Evolutionary conservation across 192 early-diverging fungal genomes (phyloP), one percentile per base, ranked within the genome.

Genomic region (Coemansia sp.): DNA sequence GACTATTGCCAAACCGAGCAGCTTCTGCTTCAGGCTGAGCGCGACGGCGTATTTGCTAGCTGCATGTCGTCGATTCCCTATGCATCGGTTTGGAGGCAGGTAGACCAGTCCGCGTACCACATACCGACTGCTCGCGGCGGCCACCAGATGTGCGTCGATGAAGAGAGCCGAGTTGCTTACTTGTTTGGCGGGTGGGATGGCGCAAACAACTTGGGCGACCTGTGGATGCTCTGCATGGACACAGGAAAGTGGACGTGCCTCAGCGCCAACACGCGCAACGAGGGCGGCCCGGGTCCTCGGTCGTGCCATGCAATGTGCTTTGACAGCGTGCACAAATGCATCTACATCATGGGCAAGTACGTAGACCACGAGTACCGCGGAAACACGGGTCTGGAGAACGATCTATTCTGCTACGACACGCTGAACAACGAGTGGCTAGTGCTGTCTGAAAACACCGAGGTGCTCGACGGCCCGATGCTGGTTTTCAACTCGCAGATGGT

Each of bases 181-280:
- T 73, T 99, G 34, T 90, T 94, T 73, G 97, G 95, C 18, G 97
- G 97, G 6, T 99, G 95, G 95, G 89, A 95, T 84, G 97, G 97
- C 6, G 74, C 84, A 12, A 83, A 85, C 28, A 93, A 96, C 64
- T 75, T 98, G 52, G 82, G 88, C 8, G 97, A 99, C 74, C 90
- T 99, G 66, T 99, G 97, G 97, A 79, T 73, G 42, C 92, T 85
- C 59, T 79, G 86, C 58, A 84, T 91, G 20, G 71, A 81, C 14
- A 70, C 75, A 0, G 68, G 82, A 12, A 75, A 71, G 52, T 97
- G 96, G 96, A 84, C 66, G 14, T 86, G 91, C 47, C 83, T 97
- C 23, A 91, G 89, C 71, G 42, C 72, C 33, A 90, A 95, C 68
- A 95, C 95, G 5, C 68, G 80, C 68, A 70, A 83, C 23, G 74